Base-by-base conservation (phyloP, 164 flowering plant genomes). In the Vitis riparia region DNA sequence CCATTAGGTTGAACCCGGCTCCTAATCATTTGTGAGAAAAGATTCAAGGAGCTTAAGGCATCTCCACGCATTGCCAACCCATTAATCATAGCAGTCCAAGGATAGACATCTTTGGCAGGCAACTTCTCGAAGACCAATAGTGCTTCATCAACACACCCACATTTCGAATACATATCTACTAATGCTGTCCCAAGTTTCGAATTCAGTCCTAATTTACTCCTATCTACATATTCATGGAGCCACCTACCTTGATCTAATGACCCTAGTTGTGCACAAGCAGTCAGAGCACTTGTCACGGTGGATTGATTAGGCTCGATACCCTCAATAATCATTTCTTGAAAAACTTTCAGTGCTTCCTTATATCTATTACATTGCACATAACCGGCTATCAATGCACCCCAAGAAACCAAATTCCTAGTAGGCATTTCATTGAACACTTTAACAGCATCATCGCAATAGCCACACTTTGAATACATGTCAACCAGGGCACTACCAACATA, bases 51-150 rank as follows among this genome's bases (percentile, higher is more conserved):
- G 15, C 68, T 65, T 29, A 10, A 10, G 37, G 79, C 74, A 62
- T 72, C 72, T 1, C 85, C 85, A 71, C 79, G 76, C 74, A 79
- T 68, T 44, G 82, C 85, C 57, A 77, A 58, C 49, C 85, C 85
- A 68, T 65, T 68, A 27, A 82, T 79, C 76, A 82, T 79, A 8
- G 83, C 78, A 9, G 81, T 79, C 81, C 82, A 82, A 47, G 79
- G 52, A 59, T 77, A 77, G n/a, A 82, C 79, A 73, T 77, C 71
- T 71, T 80, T 82, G 11, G 16, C 29, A 14, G 63, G 65, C 56
- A 77, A 49, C 27, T 65, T 62, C 14, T 67, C 53, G 57, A 79
- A 79, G n/a, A 77, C 71, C 23, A 11, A 10, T 30, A 77, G 68
- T 14, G 84, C 82, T 62, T 78, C 80, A 6, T 66, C 52, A 10